Conservation (phyloP, 768 basidiomycete genomes). For the Mycena kentingensis region DNA sequence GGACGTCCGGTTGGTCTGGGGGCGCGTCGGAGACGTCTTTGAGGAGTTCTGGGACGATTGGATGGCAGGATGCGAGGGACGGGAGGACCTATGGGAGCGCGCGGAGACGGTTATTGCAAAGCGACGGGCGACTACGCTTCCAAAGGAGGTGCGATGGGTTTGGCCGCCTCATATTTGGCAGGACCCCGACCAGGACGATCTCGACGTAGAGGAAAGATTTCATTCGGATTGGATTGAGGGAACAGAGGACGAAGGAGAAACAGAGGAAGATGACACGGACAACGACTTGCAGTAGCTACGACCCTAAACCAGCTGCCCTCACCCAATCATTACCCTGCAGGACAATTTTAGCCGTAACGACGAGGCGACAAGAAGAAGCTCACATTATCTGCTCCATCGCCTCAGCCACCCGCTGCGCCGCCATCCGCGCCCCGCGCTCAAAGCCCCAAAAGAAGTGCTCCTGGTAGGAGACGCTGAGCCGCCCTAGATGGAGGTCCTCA, state of each 20-base stretch:
- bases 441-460: constrained; percentile 18
- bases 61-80: not conserved
- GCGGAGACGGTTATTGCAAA: not conserved
- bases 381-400: constrained; percentile 7
- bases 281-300: too few relatives aligned
- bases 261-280: too few relatives aligned
- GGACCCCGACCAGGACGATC: too few relatives aligned
- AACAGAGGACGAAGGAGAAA: too few relatives aligned
- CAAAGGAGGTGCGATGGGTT: too few relatives aligned
- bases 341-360: too few relatives aligned
- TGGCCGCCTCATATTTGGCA: too few relatives aligned
- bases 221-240: too few relatives aligned
- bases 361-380: not conserved
- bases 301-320: too few relatives aligned
- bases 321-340: too few relatives aligned
- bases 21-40: not conserved
- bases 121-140: too few relatives aligned
- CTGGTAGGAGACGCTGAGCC: constrained; percentile 11
- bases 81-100: not conserved
- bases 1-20: not conserved
- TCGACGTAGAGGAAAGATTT: too few relatives aligned
- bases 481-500: not conserved
- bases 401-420: not conserved
- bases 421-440: constrained; percentile 11
- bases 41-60: not conserved